Conservation (phyloP, 2,329 filamentous ascomycete genomes). For the Xylaria sp. region DNA sequence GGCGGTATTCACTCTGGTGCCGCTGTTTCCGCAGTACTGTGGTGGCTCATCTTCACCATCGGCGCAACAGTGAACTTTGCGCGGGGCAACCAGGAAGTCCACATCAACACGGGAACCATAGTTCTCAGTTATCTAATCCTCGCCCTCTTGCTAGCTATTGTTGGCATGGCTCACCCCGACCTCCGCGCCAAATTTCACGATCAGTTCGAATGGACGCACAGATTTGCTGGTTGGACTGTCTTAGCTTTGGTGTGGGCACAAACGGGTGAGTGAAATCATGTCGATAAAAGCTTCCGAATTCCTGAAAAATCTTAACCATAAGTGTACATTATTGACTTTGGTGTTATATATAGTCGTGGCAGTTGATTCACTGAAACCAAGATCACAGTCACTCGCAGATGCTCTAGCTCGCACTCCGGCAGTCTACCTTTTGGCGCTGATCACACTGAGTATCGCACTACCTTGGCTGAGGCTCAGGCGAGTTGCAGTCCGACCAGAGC, state of each 20-base stretch:
- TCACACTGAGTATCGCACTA: slow-evolving; percentile 72
- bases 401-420: slow-evolving; percentile 53
- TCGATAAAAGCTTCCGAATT: background rate
- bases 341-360: slow-evolving; percentile 57
- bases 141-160: slow-evolving; percentile 33
- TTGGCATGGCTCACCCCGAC: slow-evolving; percentile 40
- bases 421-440: slow-evolving; percentile 74
- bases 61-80: slow-evolving; percentile 49
- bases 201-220: slow-evolving; percentile 75
- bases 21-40: slow-evolving; percentile 54
- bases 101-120: slow-evolving; percentile 34
- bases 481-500: slow-evolving; percentile 71
- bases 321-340: background rate
- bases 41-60: slow-evolving; percentile 55
- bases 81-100: slow-evolving; percentile 27
- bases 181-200: slow-evolving; percentile 38
- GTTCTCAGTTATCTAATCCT: slow-evolving; percentile 39
- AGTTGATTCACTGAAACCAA: slow-evolving; percentile 53
- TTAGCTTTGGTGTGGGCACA: background rate
- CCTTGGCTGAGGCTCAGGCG: slow-evolving; percentile 79
- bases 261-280: background rate
- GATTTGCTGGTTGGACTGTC: slow-evolving; percentile 75
- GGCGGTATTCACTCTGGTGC: slow-evolving; percentile 63
- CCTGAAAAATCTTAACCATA: background rate
- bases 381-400: slow-evolving; percentile 47